Conservation (phyloP, 2,329 filamentous ascomycete genomes). For the Trichoderma polysporum region DNA sequence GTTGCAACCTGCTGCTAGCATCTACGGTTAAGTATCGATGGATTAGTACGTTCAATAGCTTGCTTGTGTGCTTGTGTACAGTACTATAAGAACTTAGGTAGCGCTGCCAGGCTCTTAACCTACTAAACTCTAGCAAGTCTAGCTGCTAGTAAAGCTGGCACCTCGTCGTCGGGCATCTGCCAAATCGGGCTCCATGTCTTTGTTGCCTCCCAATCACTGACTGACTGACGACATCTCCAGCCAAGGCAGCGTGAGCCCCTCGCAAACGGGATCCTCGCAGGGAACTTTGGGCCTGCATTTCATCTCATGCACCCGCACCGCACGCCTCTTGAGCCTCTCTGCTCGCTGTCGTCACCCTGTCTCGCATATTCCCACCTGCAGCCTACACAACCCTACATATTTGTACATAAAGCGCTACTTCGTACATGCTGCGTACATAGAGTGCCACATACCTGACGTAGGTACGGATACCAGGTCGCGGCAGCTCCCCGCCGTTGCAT, state of each 20-base stretch:
- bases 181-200: slow-evolving; percentile 5
- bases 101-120: neutral
- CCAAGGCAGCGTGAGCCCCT: slow-evolving; percentile 18
- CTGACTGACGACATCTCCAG: slow-evolving; percentile 22
- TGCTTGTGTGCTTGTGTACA: too few relatives aligned
- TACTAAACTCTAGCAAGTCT: too few relatives aligned
- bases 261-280: slow-evolving; percentile 17
- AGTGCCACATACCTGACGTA: slow-evolving; percentile 8
- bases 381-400: slow-evolving; percentile 7
- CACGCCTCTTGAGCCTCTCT: slow-evolving; percentile 9
- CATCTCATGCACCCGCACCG: neutral
- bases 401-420: too few relatives aligned
- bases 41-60: too few relatives aligned
- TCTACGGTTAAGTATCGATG: too few relatives aligned
- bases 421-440: too few relatives aligned
- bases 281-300: neutral
- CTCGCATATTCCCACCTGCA: slow-evolving; percentile 20
- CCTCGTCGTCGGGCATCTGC: slow-evolving; percentile 1
- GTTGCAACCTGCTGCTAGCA: too few relatives aligned
- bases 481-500: slow-evolving; percentile 13
- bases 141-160: too few relatives aligned
- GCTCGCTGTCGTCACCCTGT: slow-evolving; percentile 14
- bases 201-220: slow-evolving; percentile 19
- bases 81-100: too few relatives aligned
- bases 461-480: neutral